Base-by-base conservation (phyloP, 2,329 filamentous ascomycete species). In the Ascochyta fabae region DNA sequence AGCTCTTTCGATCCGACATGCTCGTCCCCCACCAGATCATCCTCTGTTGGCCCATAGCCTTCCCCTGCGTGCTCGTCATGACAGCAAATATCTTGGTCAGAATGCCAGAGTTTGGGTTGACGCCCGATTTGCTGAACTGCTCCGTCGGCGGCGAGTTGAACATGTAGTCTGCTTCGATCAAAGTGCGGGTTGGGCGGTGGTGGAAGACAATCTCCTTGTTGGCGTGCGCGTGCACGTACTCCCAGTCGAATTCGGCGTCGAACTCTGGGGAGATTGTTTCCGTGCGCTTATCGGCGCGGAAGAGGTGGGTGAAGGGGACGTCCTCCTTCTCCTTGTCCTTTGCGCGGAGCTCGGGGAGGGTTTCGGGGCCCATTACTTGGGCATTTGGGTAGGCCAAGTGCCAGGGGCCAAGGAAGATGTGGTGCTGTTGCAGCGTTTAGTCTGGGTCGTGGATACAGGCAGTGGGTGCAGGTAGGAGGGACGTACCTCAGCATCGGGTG, bases 391-490 rank as follows among this genome's bases (percentile, higher is more conserved):
- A 98, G 24, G 86, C 90, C 44, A 84, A 79, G 68, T 90, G 86
- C 94, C 95, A 99, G 44, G 91, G 83, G 0, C 90, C 88, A 49
- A 99, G 75, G 80, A 95, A 96, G 73, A 99, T 91, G 83, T 99
- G 95, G 77, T 99, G 95, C 79, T 75, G 50, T 23, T n/a, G 24
- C 16, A 19, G 41, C 19, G 8, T 12, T 39, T 33, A 44, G 29
- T 52, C 7, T 33, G 27, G 26, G n/a, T 16, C 45, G 22, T 3
- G 19, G 19, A 4, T 3, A 16, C 6, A 15, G 3, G 4, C 19
- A 19, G 7, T 9, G 26, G 6, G 33, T 5, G 1, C 2, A 19
- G 6, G 16, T 5, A 31, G 15, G 6, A 10, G 22, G 35, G 16
- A 49, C 51, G 34, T 68, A 73, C 73, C 53, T 99, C 92, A 48